phyloP scores from a whole-genome alignment of 1,139 yeast species.

The Yamadazyma dendronema region DNA sequence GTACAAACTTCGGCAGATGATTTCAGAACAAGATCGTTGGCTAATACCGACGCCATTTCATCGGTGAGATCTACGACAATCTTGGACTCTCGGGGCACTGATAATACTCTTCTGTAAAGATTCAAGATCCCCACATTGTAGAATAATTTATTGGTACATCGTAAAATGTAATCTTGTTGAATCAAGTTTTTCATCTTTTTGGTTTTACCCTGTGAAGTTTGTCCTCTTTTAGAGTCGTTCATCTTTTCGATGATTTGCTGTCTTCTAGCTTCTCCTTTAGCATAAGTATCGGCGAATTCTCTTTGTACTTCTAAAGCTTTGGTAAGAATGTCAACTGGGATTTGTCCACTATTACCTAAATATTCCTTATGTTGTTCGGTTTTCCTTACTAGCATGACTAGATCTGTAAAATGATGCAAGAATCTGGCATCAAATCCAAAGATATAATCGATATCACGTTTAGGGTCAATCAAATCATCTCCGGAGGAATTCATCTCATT shows the following conservation, averaged over 20 bases:
- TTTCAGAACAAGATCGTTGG: slow-evolving; percentile 37
- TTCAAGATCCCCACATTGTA: slow-evolving; percentile 55
- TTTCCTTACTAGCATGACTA: slow-evolving; percentile 43
- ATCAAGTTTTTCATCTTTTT: slow-evolving; percentile 18
- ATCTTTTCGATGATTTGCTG: slow-evolving; percentile 30
- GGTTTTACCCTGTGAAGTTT: slow-evolving; percentile 3
- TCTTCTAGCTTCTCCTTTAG: slow-evolving; percentile 34
- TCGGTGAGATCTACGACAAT: slow-evolving; percentile 48
- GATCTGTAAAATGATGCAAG: slow-evolving; percentile 48
- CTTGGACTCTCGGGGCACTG: slow-evolving; percentile 44
- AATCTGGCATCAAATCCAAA: slow-evolving; percentile 58
- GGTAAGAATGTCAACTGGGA: slow-evolving; percentile 38
- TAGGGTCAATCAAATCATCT: slow-evolving; percentile 21
- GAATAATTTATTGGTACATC: slow-evolving; percentile 57
- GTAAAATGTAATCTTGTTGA: slow-evolving; percentile 37
- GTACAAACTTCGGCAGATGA: slow-evolving; percentile 58
- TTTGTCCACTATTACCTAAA: slow-evolving; percentile 1
- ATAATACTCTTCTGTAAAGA: slow-evolving; percentile 53
- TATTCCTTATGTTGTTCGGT: slow-evolving; percentile 23
- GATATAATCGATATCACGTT: slow-evolving; percentile 53
- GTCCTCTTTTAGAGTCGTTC: slow-evolving; percentile 3
- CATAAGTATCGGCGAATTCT: slow-evolving; percentile 29
- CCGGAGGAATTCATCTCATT: slow-evolving; percentile 12
- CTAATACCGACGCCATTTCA: slow-evolving; percentile 35
- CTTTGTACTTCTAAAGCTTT: slow-evolving; percentile 49